Conservation (phyloP, 1,284 basidiomycete species). For the Sanghuangporus baumii region DNA sequence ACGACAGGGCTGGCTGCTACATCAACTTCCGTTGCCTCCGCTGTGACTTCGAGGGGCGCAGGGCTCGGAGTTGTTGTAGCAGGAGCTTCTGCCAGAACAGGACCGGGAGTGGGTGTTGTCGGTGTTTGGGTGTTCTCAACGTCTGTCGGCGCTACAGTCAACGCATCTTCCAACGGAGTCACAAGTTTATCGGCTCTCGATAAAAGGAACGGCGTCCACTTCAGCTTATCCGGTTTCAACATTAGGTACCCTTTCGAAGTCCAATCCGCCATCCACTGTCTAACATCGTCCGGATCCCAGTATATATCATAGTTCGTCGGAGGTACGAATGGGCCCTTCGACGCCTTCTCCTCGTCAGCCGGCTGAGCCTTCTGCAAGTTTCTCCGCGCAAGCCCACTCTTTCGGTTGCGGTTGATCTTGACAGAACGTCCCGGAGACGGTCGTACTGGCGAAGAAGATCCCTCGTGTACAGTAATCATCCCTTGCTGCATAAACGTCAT, state of each 20-base stretch:
- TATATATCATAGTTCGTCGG: slow-evolving; percentile 76
- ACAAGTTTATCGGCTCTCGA: slow-evolving; percentile 41
- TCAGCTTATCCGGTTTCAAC: slow-evolving; percentile 81
- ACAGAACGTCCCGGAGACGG: slow-evolving; percentile 73
- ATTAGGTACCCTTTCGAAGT: slow-evolving; percentile 77
- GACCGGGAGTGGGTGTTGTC: background rate
- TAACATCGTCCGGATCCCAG: slow-evolving; percentile 70
- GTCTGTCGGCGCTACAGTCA: slow-evolving; percentile 21
- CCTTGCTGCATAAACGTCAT: slow-evolving; percentile 71
- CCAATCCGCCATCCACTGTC: slow-evolving; percentile 63
- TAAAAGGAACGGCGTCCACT: slow-evolving; percentile 92
- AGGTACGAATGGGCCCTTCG: slow-evolving; percentile 45
- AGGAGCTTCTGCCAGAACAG: background rate
- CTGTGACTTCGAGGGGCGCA: background rate
- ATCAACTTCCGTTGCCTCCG: background rate
- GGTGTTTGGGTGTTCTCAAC: slow-evolving; percentile 17
- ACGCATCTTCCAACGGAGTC: slow-evolving; percentile 24
- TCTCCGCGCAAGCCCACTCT: slow-evolving; percentile 55
- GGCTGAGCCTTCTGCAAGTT: slow-evolving; percentile 56
- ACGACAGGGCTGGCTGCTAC: background rate
- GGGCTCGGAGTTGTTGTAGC: background rate
- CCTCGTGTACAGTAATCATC: slow-evolving; percentile 65
- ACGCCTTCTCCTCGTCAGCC: slow-evolving; percentile 39
- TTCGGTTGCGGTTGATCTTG: slow-evolving; percentile 65
- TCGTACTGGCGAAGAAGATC: slow-evolving; percentile 41